Evolutionary conservation across 192 early-diverging fungal genomes (phyloP).

Genomic region (Dimargaris xerosporica): DNA sequence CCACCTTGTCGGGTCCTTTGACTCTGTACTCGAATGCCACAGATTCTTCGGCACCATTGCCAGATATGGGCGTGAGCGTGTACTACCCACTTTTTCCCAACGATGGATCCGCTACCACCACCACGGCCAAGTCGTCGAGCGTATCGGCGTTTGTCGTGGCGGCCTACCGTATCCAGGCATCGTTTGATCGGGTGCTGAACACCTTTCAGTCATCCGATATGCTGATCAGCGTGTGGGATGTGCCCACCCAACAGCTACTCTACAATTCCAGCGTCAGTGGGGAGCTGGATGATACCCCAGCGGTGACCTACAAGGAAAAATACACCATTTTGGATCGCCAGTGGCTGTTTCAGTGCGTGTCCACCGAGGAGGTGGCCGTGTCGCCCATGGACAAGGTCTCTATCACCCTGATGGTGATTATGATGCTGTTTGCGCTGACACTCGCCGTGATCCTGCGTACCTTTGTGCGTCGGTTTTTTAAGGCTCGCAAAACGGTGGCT

Average conservation of each 20-base stretch:
- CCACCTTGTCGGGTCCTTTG: background rate
- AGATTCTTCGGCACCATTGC: background rate
- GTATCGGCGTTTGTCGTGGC: background rate
- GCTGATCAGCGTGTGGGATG: background rate
- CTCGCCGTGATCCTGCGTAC: conserved; percentile 6
- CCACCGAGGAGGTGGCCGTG: background rate
- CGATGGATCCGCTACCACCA: background rate
- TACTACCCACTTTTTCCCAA: background rate
- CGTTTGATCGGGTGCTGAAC: background rate
- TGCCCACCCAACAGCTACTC: background rate
- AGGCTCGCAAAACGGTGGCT: background rate
- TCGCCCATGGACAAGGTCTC: background rate
- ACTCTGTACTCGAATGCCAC: background rate
- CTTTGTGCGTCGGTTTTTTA: background rate
- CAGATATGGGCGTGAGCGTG: background rate
- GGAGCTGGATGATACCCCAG: background rate
- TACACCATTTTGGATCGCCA: conserved; percentile 2
- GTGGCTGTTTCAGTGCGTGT: background rate
- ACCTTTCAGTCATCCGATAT: background rate
- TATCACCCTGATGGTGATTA: background rate
- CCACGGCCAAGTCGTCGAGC: background rate
- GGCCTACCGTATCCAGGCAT: background rate
- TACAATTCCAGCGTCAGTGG: background rate
- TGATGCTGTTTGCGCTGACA: background rate
- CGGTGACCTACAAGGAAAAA: background rate